phyloP scores from a whole-genome alignment of 192 early-diverging fungal genomes.

The Entomortierella chlamydospora region DNA sequence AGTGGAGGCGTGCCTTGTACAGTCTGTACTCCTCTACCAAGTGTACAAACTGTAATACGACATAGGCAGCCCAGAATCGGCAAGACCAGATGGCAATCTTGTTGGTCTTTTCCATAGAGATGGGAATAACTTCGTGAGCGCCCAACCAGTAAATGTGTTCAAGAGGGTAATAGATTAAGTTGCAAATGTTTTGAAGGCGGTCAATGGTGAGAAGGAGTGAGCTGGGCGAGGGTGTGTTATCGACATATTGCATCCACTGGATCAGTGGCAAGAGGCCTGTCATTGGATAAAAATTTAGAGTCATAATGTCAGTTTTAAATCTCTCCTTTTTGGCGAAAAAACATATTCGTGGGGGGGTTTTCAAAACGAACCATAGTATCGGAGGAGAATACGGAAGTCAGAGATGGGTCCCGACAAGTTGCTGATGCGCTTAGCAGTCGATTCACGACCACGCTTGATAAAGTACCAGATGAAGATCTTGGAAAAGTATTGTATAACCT shows the following conservation, averaged over 20 bases:
- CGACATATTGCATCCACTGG: constrained; percentile 85
- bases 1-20: constrained; percentile 60
- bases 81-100: constrained; percentile 92
- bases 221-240: constrained; percentile 78
- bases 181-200: constrained; percentile 89
- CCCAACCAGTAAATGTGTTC: constrained; percentile 97
- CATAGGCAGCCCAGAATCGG: constrained; percentile 96
- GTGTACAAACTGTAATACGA: constrained; percentile 88
- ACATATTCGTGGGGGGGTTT: not conserved
- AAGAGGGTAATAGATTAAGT: constrained; percentile 93
- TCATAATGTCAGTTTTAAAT: constrained; percentile 15
- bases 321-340: too few species aligned
- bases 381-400: constrained; percentile 93
- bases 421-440: constrained; percentile 75
- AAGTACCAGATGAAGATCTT: constrained; percentile 90
- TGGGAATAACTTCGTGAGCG: constrained; percentile 82
- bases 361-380: constrained; percentile 70
- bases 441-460: constrained; percentile 65
- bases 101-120: constrained; percentile 79
- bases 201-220: constrained; percentile 72
- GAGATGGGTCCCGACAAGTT: constrained; percentile 88
- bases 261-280: constrained; percentile 80
- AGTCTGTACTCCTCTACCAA: constrained; percentile 76
- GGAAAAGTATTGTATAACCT: constrained; percentile 93
- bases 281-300: not conserved